A percentile compares a stretch with the other conserved stretches of the same genome.
Conservation (phyloP, 2,329 filamentous ascomycete genomes). For the Microcera coccophila region DNA sequence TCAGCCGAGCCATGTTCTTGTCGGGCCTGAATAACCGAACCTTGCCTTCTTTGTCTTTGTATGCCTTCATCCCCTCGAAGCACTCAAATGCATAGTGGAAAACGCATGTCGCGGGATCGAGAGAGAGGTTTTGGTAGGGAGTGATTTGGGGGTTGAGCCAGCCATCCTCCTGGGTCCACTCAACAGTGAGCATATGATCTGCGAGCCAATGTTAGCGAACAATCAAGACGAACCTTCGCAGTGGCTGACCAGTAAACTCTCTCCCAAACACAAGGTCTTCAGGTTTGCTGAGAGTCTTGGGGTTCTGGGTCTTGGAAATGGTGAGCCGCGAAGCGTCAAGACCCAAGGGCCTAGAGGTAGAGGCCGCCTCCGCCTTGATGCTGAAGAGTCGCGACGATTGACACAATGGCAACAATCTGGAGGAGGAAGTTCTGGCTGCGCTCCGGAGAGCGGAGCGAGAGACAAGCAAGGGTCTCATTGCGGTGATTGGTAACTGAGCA, state of each 20-base stretch:
- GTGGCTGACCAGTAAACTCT: constrained; percentile 71
- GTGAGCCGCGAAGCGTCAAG: constrained; percentile 75
- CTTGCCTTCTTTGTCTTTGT: constrained; percentile 76
- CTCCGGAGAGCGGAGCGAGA: constrained; percentile 33
- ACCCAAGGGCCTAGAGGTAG: constrained; percentile 53
- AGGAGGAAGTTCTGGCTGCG: constrained; percentile 35
- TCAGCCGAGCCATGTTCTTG: constrained; percentile 93
- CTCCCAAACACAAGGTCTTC: constrained; percentile 86
- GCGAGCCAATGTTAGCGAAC: constrained; percentile 10
- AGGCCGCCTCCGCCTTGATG: constrained; percentile 49
- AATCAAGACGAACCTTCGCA: neutral
- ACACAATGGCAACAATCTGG: constrained; percentile 32
- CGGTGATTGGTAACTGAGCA: neutral
- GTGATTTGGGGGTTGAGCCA: constrained; percentile 81
- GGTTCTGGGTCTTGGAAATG: constrained; percentile 69
- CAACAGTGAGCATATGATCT: constrained; percentile 97
- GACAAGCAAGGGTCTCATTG: constrained; percentile 32
- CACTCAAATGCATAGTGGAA: constrained; percentile 98
- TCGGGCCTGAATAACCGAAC: constrained; percentile 90
- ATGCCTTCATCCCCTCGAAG: constrained; percentile 99
- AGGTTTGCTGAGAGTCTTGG: constrained; percentile 69
- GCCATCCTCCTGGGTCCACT: constrained; percentile 83
- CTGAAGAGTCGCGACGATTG: constrained; percentile 44
- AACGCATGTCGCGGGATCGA: constrained; percentile 93
- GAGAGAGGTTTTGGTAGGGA: constrained; percentile 94